Base-by-base conservation (phyloP, 805 yeast species). In the Candida quercuum region DNA sequence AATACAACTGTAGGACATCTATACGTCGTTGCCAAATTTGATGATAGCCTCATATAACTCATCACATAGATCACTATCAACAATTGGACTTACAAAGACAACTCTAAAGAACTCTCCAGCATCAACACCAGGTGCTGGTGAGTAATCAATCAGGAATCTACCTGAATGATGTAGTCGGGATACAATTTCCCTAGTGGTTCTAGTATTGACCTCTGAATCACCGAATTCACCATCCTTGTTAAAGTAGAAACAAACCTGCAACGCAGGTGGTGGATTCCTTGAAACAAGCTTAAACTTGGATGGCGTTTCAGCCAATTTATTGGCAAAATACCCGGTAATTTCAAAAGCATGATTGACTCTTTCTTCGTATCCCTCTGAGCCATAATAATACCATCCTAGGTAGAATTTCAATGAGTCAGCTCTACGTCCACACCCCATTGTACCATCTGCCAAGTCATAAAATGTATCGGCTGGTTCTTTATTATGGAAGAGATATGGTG, bases 361-460 rank as follows among this genome's bases (percentile, higher is more conserved):
- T 33, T 65, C 54, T 23, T 63, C 76, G 48, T 78, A 82, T 1
- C 95, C 95, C 26, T 58, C 49, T 3, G 64, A 59, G 3, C 95
- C 95, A 50, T 80, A 86, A 66, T 81, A 86, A 41, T 80, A 64
- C 95, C 95, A 86, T 1, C 84, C 78, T 54, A 86, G 57, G 56
- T 81, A 86, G 51, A 86, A 67, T 60, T 86, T 86, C 57, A 86
- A 63, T 3, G 91, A 74, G 57, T 86, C 95, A 0, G 93, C 78
- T 38, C 95, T 71, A 48, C 95, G 74, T 12, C 95, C 95, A 56
- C 95, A 86, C 8, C 94, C 95, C 89, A 86, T 80, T 3, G 95
- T 86, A 12, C 93, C 94, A 56, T 84, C 91, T 1, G 91, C 95
- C 39, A 86, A 70, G 48, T 86, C 95, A 52, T 66, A 82, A 57